Conservation (phyloP, 179 eudicot species). For the Camellia oleifera region DNA sequence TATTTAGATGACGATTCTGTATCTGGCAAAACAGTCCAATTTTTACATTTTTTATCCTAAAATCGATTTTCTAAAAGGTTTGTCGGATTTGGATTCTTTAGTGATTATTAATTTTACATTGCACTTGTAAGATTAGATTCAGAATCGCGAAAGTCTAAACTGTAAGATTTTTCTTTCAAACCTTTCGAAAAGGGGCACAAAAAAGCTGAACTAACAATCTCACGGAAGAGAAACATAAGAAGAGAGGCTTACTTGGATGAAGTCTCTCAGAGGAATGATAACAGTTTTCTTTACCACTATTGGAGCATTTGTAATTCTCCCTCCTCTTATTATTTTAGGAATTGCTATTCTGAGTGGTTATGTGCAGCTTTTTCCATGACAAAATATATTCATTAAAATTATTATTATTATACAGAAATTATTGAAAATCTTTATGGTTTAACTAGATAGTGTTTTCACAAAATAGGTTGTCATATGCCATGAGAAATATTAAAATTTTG, state of each 20-base stretch:
- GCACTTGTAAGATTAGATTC: too few relatives aligned
- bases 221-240: constrained; percentile 88
- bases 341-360: constrained; percentile 77
- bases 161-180: too few relatives aligned
- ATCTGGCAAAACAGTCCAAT: too few relatives aligned
- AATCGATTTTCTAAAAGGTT: too few relatives aligned
- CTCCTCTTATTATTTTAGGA: constrained; percentile 73
- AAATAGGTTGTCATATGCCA: neutral
- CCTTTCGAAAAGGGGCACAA: too few relatives aligned
- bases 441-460: neutral
- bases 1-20: too few relatives aligned
- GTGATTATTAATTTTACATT: too few relatives aligned
- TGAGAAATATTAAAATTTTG: neutral
- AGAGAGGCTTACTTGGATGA: constrained; percentile 74
- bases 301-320: constrained; percentile 83
- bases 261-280: constrained; percentile 88
- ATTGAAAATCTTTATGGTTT: neutral
- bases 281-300: constrained; percentile 74
- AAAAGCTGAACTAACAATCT: constrained; percentile 40
- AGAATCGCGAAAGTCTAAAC: too few relatives aligned
- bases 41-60: too few relatives aligned
- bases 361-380: constrained; percentile 86
- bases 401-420: neutral
- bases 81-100: too few relatives aligned
- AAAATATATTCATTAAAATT: neutral